Evolutionary conservation across 495 filamentous ascomycete genomes (phyloP), one percentile per base, ranked within the genome.

Genomic region (Penicillium ochrochloron): DNA sequence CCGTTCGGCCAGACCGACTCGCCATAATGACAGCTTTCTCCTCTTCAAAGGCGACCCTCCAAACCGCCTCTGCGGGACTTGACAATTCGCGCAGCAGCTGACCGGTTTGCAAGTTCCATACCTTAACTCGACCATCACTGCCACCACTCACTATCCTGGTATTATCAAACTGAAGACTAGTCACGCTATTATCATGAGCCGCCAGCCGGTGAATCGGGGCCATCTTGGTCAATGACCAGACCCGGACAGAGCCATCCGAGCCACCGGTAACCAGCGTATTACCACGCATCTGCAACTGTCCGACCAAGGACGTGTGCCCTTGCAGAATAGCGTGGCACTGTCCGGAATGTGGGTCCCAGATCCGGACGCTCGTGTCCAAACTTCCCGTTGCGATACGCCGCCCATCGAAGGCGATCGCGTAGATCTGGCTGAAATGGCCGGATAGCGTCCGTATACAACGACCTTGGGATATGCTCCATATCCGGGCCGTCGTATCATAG

Each of bases 361-460:
- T 94, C 66, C 95, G 84, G 31, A 99, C 96, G 72, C 92, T 97
- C 1, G 95, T 99, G 75, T 99, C 95, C 63, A 99, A 82, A 74
- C 94, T 97, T 29, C 95, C 95, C 2, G 95, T 99, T n/a, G 94
- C 94, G 53, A 99, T 94, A 57, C 93, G 85, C 54, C 85, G 84
- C 21, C 95, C 95, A 73, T 99, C 95, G 75, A 97, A 99, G 0
- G 95, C 94, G 70, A 99, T 96, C 12, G 95, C 96, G 71, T 99
- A 99, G 59, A 99, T 99, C 70, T 99, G 95, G 74, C 95, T 98
- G 78, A 97, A 98, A 78, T 99, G 95, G 0, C 95, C 95, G n/a
- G 86, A 88, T 27, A 99, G 81, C 5, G 92, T 97, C 37, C 94
- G 86, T 34, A 97, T 78, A 73, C 94, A 98, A 65, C 91, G 86